Percentiles rank a stretch among this genome's conserved stretches.
Conservation (phyloP, 2,329 filamentous ascomycete genomes). For the Pestalotiopsis sp. region DNA sequence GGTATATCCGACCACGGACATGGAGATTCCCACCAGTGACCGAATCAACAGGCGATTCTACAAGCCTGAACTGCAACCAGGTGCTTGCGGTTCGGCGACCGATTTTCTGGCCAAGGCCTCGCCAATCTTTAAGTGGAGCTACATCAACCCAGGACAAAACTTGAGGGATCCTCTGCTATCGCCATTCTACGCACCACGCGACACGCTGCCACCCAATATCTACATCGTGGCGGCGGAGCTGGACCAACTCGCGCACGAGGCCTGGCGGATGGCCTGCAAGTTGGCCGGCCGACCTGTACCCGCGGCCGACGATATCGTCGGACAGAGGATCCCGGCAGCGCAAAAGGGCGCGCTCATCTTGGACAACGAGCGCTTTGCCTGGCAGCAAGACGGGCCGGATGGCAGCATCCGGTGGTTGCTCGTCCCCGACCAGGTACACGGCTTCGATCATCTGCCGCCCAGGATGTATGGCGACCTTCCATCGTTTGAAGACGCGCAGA, state of each 20-base stretch:
- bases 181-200: constrained; percentile 34
- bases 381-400: constrained; percentile 29
- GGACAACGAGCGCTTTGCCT: constrained; percentile 38
- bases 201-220: constrained; percentile 41
- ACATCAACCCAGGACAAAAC: constrained; percentile 36
- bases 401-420: constrained; percentile 42
- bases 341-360: constrained; percentile 24
- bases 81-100: constrained; percentile 23
- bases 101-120: constrained; percentile 32
- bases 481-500: constrained; percentile 28
- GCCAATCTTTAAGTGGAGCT: constrained; percentile 43
- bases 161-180: constrained; percentile 43
- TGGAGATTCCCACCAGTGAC: constrained; percentile 30
- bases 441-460: constrained; percentile 38
- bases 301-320: constrained; percentile 27
- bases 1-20: constrained; percentile 45
- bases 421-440: constrained; percentile 44
- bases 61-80: constrained; percentile 32
- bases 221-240: constrained; percentile 47
- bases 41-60: constrained; percentile 37
- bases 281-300: constrained; percentile 35
- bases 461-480: constrained; percentile 31
- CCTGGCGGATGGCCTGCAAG: constrained; percentile 38
- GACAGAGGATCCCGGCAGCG: constrained; percentile 23
- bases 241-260: constrained; percentile 48